Conservation (phyloP, 164 flowering plant genomes). For the Chimonanthus praecox region DNA sequence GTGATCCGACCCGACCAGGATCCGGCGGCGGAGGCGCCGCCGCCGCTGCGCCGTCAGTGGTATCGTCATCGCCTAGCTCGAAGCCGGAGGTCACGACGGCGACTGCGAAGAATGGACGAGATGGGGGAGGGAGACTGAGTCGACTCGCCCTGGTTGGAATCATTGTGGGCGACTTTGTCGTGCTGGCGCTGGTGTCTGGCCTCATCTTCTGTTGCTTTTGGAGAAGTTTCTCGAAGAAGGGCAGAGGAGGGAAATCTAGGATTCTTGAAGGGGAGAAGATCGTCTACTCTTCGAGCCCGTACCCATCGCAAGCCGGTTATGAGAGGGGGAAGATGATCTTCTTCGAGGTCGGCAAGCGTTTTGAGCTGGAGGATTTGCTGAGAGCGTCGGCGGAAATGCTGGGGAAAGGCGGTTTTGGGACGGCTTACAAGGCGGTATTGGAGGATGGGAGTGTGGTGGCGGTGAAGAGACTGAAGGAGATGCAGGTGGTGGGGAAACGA, state of each 20-base stretch:
- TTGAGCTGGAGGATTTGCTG: conserved; percentile 85
- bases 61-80: conserved; percentile 48
- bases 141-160: conserved; percentile 49
- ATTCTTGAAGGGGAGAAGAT: conserved; percentile 53
- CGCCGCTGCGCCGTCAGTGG: conserved; percentile 23
- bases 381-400: conserved; percentile 93
- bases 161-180: conserved; percentile 56
- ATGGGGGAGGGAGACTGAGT: conserved; percentile 31
- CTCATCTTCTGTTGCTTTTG: conserved; percentile 73
- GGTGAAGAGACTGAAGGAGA: conserved; percentile 73
- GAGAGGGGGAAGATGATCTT: conserved; percentile 82
- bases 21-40: conserved; percentile 25
- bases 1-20: conserved; percentile 47
- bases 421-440: conserved; percentile 82
- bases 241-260: conserved; percentile 23
- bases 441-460: conserved; percentile 81
- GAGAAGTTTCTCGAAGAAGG: conserved; percentile 27
- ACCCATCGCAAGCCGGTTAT: conserved; percentile 30
- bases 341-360: conserved; percentile 59
- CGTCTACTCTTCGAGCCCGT: conserved; percentile 59
- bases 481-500: conserved; percentile 42
- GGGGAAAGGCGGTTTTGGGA: conserved; percentile 89
- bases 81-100: conserved; percentile 22
- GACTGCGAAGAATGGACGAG: conserved; percentile 3
- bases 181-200: conserved; percentile 40